Conservation (phyloP, 2,329 filamentous ascomycete species). For the Aspergillus candidus region DNA sequence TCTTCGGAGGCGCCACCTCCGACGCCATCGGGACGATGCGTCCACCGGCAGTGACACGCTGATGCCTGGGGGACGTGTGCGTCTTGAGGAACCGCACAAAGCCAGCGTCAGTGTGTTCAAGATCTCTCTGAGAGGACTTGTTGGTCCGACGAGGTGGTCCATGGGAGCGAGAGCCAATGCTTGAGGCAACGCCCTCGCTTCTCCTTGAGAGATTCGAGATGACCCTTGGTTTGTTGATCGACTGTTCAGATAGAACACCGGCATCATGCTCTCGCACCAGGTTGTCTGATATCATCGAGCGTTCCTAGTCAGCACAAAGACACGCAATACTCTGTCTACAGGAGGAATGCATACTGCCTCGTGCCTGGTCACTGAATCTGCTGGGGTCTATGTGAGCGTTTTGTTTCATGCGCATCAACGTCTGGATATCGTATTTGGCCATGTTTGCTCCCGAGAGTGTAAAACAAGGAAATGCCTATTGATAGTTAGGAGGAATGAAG, state of each 20-base stretch:
- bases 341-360: conserved; percentile 24
- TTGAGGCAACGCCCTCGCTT: conserved; percentile 12
- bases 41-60: conserved; percentile 45
- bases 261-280: conserved; percentile 17
- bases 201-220: conserved; percentile 17
- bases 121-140: conserved; percentile 27
- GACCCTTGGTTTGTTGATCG: conserved; percentile 20
- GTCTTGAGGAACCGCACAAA: conserved; percentile 44
- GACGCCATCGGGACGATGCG: conserved; percentile 44
- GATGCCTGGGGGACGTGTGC: conserved; percentile 44
- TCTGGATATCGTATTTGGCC: conserved; percentile 34
- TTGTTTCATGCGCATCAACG: conserved; percentile 31
- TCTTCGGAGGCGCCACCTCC: conserved; percentile 29
- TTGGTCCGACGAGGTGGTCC: conserved; percentile 26
- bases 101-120: conserved; percentile 35
- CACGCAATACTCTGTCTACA: not conserved
- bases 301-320: not conserved
- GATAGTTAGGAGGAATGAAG: not conserved
- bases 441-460: conserved; percentile 4
- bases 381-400: conserved; percentile 21
- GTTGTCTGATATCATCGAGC: conserved; percentile 16
- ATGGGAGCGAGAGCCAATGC: conserved; percentile 13
- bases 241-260: conserved; percentile 21
- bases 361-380: conserved; percentile 23
- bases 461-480: not conserved